Conservation (phyloP, 768 basidiomycete species). For the Tricholoma sp. region DNA sequence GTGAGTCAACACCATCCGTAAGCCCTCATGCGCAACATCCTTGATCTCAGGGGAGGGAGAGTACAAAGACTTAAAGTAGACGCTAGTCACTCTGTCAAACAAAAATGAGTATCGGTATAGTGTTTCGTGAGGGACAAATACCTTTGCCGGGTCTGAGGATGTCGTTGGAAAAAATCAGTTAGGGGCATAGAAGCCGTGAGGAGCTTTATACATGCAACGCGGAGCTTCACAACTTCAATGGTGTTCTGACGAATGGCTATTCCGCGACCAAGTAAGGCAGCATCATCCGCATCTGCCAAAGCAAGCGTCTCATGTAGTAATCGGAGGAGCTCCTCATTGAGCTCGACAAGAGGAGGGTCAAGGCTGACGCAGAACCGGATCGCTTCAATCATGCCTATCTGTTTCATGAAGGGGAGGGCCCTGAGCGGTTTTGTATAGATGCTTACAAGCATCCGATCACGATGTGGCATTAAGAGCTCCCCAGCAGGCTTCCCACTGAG, state of each 20-base stretch:
- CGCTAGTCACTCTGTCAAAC: constrained; percentile 71
- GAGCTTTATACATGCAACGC: constrained; percentile 91
- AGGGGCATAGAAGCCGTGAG: constrained; percentile 92
- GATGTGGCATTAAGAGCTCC: constrained; percentile 79
- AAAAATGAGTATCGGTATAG: not conserved
- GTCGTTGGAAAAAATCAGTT: constrained; percentile 88
- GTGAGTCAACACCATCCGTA: constrained; percentile 82
- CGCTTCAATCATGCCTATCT: constrained; percentile 97
- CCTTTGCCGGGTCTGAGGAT: constrained; percentile 83
- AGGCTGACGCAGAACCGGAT: constrained; percentile 90
- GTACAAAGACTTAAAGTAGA: constrained; percentile 98
- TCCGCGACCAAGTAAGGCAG: constrained; percentile 70
- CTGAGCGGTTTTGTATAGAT: constrained; percentile 97
- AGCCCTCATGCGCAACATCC: constrained; percentile 90
- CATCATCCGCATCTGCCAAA: constrained; percentile 92
- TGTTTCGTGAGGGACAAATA: constrained; percentile 25
- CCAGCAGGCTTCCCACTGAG: constrained; percentile 65
- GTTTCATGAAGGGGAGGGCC: constrained; percentile 89
- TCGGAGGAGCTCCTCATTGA: constrained; percentile 89
- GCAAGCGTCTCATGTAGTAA: constrained; percentile 92
- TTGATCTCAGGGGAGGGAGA: constrained; percentile 89
- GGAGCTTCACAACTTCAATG: constrained; percentile 80
- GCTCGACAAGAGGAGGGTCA: constrained; percentile 83
- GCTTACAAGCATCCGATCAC: constrained; percentile 80
- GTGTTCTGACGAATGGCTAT: constrained; percentile 67